Evolutionary conservation across 495 filamentous ascomycete species (phyloP), one percentile per base, ranked within the genome.

Genomic region (Cercophora samala): DNA sequence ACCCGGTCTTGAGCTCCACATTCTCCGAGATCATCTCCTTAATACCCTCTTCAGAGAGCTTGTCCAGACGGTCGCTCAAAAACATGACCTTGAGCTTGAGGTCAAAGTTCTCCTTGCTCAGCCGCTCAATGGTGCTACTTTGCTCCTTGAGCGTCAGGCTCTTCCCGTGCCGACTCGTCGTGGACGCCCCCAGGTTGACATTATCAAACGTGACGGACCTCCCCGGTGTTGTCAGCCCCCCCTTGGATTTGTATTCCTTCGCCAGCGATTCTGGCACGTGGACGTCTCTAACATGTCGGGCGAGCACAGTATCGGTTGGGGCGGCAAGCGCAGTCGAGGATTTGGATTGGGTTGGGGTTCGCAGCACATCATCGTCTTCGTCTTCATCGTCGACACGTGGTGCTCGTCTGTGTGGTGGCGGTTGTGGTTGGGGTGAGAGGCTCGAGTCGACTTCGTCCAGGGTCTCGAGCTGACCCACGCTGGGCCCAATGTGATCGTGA

Each of bases 21-120:
- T 97, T 99, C 78, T 98, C 93, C 22, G 91, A 90, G 69, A 97
- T 94, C 89, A 97, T 93, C 74, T 97, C 93, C 79, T 96, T 96
- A 75, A 98, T 89, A 62, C 93, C 92, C 76, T 99, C 96, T 75
- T 98, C 96, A 9, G 93, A 97, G 52, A 93, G 89, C 73, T 93
- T 91, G 78, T 96, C 93, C 26, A 99, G 78, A 11, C 94, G 90
- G 71, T 97, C 93, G 72, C 93, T 95, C 37, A 99, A 86, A 72
- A 96, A 98, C 80, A 97, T 94, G 60, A 98, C 95, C 76, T 97
- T 93, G 76, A 99, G 89, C 77, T 99, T 99, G 52, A 99, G 83
- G 73, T 97, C 95, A 74, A 98, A 99, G 69, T 98, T 98, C 73
- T 93, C 91, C 78, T 99, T 99, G 66, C 91, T 93, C 5, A 98